A percentile compares a stretch with the other conserved stretches of the same genome.
Conservation (phyloP, 1,139 yeast genomes). For the Geotrichum candidum region DNA sequence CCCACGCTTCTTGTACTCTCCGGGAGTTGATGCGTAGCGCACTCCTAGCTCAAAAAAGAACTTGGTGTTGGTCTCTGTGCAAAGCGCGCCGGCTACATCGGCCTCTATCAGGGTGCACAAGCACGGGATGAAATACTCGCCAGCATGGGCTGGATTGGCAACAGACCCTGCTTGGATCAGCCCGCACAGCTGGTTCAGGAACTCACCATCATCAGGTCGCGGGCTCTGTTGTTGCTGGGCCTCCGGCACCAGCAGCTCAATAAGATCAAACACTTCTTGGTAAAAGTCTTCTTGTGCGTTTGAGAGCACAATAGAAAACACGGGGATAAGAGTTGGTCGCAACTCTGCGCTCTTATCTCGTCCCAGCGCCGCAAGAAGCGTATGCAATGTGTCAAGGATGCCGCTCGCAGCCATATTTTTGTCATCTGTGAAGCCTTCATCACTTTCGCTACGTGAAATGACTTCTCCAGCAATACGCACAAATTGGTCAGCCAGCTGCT, state of each 20-base stretch:
- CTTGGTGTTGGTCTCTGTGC: slow-evolving; percentile 7
- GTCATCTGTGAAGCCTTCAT: slow-evolving; percentile 39
- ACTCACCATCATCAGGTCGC: background rate
- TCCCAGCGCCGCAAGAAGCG: slow-evolving; percentile 75
- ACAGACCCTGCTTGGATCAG: slow-evolving; percentile 12
- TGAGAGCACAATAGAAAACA: slow-evolving; percentile 58
- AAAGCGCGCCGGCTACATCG: background rate
- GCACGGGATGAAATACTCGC: slow-evolving; percentile 15
- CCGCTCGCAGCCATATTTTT: slow-evolving; percentile 88
- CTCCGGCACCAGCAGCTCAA: slow-evolving; percentile 13
- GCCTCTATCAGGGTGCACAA: slow-evolving; percentile 14
- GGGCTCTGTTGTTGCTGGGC: slow-evolving; percentile 1
- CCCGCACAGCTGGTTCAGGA: slow-evolving; percentile 3
- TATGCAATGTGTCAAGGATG: slow-evolving; percentile 75
- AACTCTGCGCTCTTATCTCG: slow-evolving; percentile 51
- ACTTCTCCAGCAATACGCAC: slow-evolving; percentile 66
- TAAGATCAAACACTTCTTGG: slow-evolving; percentile 18
- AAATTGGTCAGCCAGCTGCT: slow-evolving; percentile 73
- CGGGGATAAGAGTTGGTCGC: slow-evolving; percentile 51
- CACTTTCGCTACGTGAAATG: slow-evolving; percentile 35
- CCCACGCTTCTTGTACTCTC: slow-evolving; percentile 6
- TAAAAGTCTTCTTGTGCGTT: slow-evolving; percentile 14
- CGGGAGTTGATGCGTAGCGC: background rate
- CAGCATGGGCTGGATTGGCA: slow-evolving; percentile 9
- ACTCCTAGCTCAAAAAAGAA: slow-evolving; percentile 9